Conservation (phyloP, 768 basidiomycete species). For the Termitomyces sp. region DNA sequence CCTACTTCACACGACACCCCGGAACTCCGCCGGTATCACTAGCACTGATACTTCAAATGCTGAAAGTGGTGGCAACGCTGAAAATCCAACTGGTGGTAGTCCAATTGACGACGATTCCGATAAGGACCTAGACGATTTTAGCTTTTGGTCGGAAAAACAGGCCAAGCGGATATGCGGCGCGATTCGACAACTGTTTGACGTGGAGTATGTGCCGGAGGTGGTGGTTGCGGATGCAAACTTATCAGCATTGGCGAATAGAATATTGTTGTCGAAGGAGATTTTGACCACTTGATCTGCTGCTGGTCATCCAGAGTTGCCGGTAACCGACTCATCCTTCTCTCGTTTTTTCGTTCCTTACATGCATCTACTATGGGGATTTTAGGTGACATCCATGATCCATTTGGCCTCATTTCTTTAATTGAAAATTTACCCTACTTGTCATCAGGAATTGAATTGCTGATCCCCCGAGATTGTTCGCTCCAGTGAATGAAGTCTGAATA, state of each 20-base stretch:
- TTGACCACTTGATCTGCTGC: conserved; percentile 19
- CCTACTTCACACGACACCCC: neutral
- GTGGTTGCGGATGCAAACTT: conserved; percentile 93
- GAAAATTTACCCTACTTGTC: neutral
- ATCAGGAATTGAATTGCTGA: too few species aligned
- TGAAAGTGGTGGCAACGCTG: neutral
- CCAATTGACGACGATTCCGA: conserved; percentile 20
- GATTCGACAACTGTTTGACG: conserved; percentile 77
- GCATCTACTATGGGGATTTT: neutral
- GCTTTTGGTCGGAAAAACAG: conserved; percentile 88
- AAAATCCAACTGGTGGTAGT: neutral
- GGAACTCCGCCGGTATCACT: neutral
- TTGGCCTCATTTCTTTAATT: neutral
- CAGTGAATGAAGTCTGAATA: neutral
- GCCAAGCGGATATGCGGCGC: conserved; percentile 83
- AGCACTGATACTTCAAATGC: neutral
- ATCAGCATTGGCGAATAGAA: conserved; percentile 76
- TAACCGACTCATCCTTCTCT: neutral
- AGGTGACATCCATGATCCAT: neutral
- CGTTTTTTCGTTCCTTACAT: neutral
- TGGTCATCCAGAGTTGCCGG: neutral
- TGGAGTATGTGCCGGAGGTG: conserved; percentile 88
- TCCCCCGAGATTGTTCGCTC: neutral
- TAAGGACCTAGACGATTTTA: conserved; percentile 88
- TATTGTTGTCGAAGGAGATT: conserved; percentile 73